phyloP scores from a whole-genome alignment of 768 basidiomycete species.

The Lyophyllum semitale region DNA sequence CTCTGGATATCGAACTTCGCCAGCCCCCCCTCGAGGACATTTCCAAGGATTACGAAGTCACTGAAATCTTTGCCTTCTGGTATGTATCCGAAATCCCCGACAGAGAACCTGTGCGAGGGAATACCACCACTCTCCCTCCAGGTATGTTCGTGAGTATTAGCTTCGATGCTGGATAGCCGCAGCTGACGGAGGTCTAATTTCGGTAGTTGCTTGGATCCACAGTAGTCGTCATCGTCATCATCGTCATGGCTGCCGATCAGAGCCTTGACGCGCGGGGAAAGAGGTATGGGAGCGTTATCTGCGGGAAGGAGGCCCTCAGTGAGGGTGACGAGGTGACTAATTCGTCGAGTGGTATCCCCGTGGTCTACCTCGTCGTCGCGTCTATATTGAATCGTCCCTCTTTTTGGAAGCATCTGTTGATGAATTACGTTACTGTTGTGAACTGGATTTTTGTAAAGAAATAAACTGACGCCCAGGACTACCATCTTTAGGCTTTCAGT shows the following conservation, averaged over 20 bases:
- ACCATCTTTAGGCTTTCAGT: slow-evolving; percentile 39
- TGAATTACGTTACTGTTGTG: not conserved
- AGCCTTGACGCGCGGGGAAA: slow-evolving; percentile 30
- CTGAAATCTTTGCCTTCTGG: slow-evolving; percentile 34
- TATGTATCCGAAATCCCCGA: slow-evolving; percentile 50
- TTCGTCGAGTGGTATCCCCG: slow-evolving; percentile 28
- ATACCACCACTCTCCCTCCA: slow-evolving; percentile 42
- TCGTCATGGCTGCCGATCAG: slow-evolving; percentile 23
- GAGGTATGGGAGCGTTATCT: slow-evolving; percentile 27
- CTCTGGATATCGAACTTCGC: slow-evolving; percentile 22
- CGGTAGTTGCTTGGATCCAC: slow-evolving; percentile 15
- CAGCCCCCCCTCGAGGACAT: slow-evolving; percentile 34
- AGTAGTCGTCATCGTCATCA: slow-evolving; percentile 28
- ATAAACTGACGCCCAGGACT: slow-evolving; percentile 33
- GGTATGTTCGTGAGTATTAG: slow-evolving; percentile 34
- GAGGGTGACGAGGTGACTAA: slow-evolving; percentile 43
- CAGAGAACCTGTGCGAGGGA: slow-evolving; percentile 37
- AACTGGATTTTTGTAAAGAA: not conserved
- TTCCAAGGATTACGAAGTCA: slow-evolving; percentile 39
- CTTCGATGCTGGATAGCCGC: slow-evolving; percentile 36
- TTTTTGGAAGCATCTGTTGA: slow-evolving; percentile 44
- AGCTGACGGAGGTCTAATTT: slow-evolving; percentile 36
- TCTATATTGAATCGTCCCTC: slow-evolving; percentile 31
- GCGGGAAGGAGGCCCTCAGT: slow-evolving; percentile 39
- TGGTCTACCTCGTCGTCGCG: slow-evolving; percentile 22